A percentile compares a stretch with the other conserved stretches of the same genome.
Conservation (phyloP, 2,329 filamentous ascomycete species). For the Fusarium caatingaense region DNA sequence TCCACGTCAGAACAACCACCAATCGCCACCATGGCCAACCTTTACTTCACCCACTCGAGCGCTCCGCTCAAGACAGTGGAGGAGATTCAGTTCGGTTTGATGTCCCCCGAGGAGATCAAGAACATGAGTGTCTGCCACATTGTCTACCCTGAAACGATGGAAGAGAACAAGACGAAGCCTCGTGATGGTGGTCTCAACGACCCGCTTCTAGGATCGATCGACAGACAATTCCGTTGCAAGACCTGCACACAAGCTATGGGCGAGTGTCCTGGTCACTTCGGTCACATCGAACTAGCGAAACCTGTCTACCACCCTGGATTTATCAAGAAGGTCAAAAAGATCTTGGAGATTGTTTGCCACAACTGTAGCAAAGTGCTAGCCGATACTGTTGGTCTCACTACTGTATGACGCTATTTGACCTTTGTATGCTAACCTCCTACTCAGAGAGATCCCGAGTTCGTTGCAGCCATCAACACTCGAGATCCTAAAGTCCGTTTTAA, state of each 20-base stretch:
- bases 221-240: constrained; percentile 93
- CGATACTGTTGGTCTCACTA: constrained; percentile 90
- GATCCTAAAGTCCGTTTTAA: constrained; percentile 97
- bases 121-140: constrained; percentile 97
- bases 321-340: constrained; percentile 99
- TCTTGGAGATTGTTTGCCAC: constrained; percentile 98
- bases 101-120: constrained; percentile 99
- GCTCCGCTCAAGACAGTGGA: constrained; percentile 97
- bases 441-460: constrained; percentile 86
- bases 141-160: constrained; percentile 99
- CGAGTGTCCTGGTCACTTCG: constrained; percentile 97
- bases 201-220: constrained; percentile 94
- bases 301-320: constrained; percentile 97
- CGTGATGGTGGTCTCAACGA: constrained; percentile 95
- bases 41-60: constrained; percentile 90
- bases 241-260: constrained; percentile 96
- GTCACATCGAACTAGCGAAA: constrained; percentile 96
- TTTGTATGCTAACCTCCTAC: constrained; percentile 70
- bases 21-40: constrained; percentile 84
- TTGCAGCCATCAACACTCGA: constrained; percentile 82
- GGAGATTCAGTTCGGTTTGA: constrained; percentile 98
- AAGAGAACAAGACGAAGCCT: constrained; percentile 90
- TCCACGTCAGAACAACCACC: constrained; percentile 43
- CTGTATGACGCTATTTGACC: constrained; percentile 65
- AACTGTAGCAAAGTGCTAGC: constrained; percentile 98